Evolutionary conservation across 345 rosid species (phyloP), one percentile per base, ranked within the genome.

Genomic region (Capsella bursapastoris): DNA sequence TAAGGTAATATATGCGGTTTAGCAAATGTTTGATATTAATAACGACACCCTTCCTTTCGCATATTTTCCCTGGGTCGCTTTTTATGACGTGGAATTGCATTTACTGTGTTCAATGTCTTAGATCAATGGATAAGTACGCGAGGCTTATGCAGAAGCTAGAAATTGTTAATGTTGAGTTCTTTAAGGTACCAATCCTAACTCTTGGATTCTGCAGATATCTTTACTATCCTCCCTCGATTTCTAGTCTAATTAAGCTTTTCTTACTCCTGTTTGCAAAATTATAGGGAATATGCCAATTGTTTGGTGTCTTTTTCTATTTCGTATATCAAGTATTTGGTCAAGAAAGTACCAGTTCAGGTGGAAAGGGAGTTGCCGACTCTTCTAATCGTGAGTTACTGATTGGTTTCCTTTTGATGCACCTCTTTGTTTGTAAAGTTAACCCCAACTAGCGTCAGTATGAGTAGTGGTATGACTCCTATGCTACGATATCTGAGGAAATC

Each of bases 81-180:
- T 22, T 47, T 65, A 7, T 58, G 53, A 50, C 44, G 45, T 68
- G 34, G 58, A 52, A 34, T 27, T 70, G 22, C 38, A 25, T 79
- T 64, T 73, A 68, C 66, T 74, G 58, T 78, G 45, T 70, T 76
- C 45, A 75, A 9, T 79, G 64, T 82, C 53, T 52, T 81, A 90
- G 98, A 87, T 88, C 96, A 4, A 89, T 96, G 99, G 99, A 96
- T 79, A 96, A 96, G 87, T 92, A 92, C 70, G 97, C 96, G 47
- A 88, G 98, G 86, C 90, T 96, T 48, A 90, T 96, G 96, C 99
- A 89, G 90, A 96, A 92, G 84, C 90, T 92, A 78, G 98, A 89
- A 80, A 81, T 92, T 76, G 89, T 90, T 43, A 96, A 96, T 78
- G 89, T 88, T 64, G 99, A 90, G 68, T 87, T 96, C 81, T 96